These are phyloP conservation scores for Hypoxylon sp. DNA, from an alignment of 2,329 filamentous ascomycete genomes.

Conservation along the genomic window DNA sequence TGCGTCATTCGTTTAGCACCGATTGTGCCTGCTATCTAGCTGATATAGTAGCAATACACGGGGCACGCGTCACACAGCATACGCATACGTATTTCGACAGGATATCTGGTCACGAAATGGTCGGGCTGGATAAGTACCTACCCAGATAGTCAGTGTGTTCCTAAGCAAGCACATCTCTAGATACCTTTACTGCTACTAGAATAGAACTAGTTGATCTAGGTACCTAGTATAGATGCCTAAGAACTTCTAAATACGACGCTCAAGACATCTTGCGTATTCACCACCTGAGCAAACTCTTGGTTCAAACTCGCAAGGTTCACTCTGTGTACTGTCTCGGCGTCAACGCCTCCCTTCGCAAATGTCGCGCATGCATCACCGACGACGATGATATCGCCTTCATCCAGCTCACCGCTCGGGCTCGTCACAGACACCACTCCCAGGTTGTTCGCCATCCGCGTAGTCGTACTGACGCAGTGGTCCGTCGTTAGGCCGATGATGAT, in stretches of 20 bases:
- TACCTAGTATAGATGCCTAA: no score
- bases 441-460: slow-evolving; percentile 61
- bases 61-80: slow-evolving; percentile 2
- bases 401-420: slow-evolving; percentile 45
- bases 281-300: slow-evolving; percentile 60
- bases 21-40: neutral
- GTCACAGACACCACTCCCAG: slow-evolving; percentile 54
- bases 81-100: neutral
- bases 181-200: slow-evolving; percentile 7
- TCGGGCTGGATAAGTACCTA: neutral
- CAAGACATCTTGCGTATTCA: slow-evolving; percentile 54
- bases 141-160: no score
- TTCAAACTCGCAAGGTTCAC: slow-evolving; percentile 59
- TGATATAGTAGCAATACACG: neutral
- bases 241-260: slow-evolving; percentile 14
- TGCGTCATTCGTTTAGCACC: neutral
- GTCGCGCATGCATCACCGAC: slow-evolving; percentile 62
- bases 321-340: slow-evolving; percentile 60
- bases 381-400: slow-evolving; percentile 55
- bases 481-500: slow-evolving; percentile 60
- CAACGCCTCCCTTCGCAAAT: slow-evolving; percentile 57
- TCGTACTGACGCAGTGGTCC: slow-evolving; percentile 64
- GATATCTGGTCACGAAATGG: neutral
- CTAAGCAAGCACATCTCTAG: neutral
- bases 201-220: neutral